Evolutionary conservation across 2,329 filamentous ascomycete species (phyloP), one percentile per base, ranked within the genome.

Genomic region (Xylaria polymorpha): DNA sequence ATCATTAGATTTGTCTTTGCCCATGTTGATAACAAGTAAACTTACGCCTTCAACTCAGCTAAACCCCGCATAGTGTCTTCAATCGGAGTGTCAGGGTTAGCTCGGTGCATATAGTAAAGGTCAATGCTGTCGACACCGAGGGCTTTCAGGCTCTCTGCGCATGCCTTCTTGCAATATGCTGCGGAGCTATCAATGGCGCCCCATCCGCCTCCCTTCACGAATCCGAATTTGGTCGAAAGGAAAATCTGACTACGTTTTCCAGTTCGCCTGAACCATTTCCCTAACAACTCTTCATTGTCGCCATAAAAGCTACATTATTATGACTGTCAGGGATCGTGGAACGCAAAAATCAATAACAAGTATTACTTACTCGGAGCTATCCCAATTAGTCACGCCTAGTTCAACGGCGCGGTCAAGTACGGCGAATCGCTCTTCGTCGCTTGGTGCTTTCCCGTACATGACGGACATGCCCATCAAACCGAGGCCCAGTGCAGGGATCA

Each of bases 161-260:
- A 50, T 10, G 25, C 48, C 48, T 15, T 29, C 18, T 51, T 51
- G 15, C 22, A 25, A 32, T 29, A 32, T 3, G 2, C 48, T 5
- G 10, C 4, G 4, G 48, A 51, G 14, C 22, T 29, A 8, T 29
- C 14, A 18, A 51, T 25, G 4, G 20, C 48, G 1, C 2, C 1
- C 5, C 15, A 7, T 1, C 12, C 22, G 25, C 22, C 22, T 73
- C 71, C 73, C 51, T 74, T 74, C 37, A 75, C 73, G 58, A 77
- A 78, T 67, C 79, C 85, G 68, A 86, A 87, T 68, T 88, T 88
- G 14, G 84, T 85, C 0, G 83, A 83, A 0, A 88, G 78, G 73
- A 88, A 86, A 69, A 88, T 83, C 55, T 86, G 46, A 22, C 83
- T 71, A 0, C 83, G 79, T 58, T 83, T 83, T 7, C 79, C 81